Percentiles rank a stretch among this genome's conserved stretches.
phyloP scores from a whole-genome alignment of 495 filamentous ascomycete genomes.

The Barbatosphaeria neglecta region DNA sequence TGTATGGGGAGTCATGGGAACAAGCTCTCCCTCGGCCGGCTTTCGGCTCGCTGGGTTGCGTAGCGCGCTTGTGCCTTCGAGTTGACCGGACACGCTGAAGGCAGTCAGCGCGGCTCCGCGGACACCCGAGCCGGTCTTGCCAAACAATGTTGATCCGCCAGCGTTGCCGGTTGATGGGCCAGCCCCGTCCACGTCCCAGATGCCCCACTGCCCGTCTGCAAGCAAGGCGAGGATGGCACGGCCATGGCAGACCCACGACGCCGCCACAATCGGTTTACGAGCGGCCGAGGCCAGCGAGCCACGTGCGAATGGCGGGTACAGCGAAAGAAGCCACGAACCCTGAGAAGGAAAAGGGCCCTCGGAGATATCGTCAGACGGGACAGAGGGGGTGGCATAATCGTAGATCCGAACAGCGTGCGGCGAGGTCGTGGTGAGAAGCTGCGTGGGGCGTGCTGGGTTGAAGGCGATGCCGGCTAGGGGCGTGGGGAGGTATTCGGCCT shows the following conservation, averaged over 20 bases:
- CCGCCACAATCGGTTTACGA: constrained; percentile 70
- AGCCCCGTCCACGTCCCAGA: constrained; percentile 76
- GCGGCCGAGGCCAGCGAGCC: constrained; percentile 23
- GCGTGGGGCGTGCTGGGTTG: constrained; percentile 52
- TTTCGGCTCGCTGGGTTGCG: constrained; percentile 36
- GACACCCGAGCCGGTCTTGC: constrained; percentile 45
- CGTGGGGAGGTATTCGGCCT: constrained; percentile 50
- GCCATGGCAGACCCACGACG: constrained; percentile 74
- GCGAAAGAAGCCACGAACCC: constrained; percentile 55
- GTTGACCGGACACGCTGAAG: constrained; percentile 60
- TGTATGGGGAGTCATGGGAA: constrained; percentile 77
- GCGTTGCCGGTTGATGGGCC: constrained; percentile 28
- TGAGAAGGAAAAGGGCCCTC: constrained; percentile 37
- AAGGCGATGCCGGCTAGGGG: constrained; percentile 60
- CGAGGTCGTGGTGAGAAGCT: constrained; percentile 54
- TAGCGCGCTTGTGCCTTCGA: constrained; percentile 37
- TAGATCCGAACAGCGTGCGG: constrained; percentile 60
- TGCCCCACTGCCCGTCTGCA: constrained; percentile 82
- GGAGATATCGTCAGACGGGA: constrained; percentile 32
- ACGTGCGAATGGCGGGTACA: constrained; percentile 56
- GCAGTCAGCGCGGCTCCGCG: constrained; percentile 51
- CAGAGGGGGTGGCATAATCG: constrained; percentile 32
- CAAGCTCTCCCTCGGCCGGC: constrained; percentile 37
- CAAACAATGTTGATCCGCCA: constrained; percentile 37
- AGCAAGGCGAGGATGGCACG: constrained; percentile 65